Conservation (phyloP, 208 protist genomes). For the Leptomonas seymouri region DNA sequence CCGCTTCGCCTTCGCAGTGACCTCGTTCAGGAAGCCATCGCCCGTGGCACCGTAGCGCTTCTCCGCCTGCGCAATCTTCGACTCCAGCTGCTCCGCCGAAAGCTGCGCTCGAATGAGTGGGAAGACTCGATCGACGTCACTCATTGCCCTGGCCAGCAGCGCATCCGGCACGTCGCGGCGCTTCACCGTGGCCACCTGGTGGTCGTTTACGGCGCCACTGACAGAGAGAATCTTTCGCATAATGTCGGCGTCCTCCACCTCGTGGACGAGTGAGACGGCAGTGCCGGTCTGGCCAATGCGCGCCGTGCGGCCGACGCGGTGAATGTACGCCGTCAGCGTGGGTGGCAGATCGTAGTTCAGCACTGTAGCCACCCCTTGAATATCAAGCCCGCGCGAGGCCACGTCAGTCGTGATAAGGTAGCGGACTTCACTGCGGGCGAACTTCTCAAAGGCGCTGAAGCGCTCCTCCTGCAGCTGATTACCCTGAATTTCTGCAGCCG, state of each 20-base stretch:
- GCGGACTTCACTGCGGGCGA: constrained; percentile 70
- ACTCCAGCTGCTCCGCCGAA: constrained; percentile 75
- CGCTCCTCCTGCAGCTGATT: constrained; percentile 90
- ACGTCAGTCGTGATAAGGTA: constrained; percentile 94
- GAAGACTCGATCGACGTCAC: constrained; percentile 53
- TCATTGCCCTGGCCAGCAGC: constrained; percentile 46
- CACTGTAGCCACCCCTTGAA: constrained; percentile 95
- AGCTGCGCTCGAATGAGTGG: constrained; percentile 60
- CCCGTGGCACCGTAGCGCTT: constrained; percentile 54
- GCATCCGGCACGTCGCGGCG: constrained; percentile 70
- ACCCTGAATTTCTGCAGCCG: constrained; percentile 81
- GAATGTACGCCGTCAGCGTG: constrained; percentile 98
- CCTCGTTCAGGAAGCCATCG: constrained; percentile 31
- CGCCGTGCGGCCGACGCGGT: constrained; percentile 98
- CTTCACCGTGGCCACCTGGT: constrained; percentile 80
- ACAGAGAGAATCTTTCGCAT: constrained; percentile 92
- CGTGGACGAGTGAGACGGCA: constrained; percentile 96
- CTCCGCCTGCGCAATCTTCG: constrained; percentile 76
- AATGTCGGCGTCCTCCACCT: constrained; percentile 72
- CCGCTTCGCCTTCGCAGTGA: constrained; percentile 50
- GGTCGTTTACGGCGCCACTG: constrained; percentile 71
- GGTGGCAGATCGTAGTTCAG: constrained; percentile 98
- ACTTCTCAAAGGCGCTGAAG: constrained; percentile 75
- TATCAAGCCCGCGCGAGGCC: constrained; percentile 96
- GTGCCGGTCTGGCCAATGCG: constrained; percentile 93